Conservation (phyloP, 2,329 filamentous ascomycete genomes). For the Colletotrichum tropicale region DNA sequence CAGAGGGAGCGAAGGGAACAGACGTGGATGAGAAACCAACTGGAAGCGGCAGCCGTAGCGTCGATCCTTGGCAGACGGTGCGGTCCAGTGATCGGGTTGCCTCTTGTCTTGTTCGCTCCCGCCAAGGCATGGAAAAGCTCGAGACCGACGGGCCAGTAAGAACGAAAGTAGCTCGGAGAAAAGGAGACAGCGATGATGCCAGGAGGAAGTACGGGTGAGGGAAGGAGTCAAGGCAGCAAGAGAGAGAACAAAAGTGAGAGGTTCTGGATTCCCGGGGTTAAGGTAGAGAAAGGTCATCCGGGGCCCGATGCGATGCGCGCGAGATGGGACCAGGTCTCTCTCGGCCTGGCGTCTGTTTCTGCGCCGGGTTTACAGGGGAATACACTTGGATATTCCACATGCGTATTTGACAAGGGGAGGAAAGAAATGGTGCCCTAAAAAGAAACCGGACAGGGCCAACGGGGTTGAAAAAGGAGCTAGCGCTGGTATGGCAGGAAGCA, state of each 20-base stretch:
- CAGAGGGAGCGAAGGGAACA: background rate
- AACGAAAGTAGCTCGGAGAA: background rate
- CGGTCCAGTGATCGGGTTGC: background rate
- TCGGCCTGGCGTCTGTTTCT: background rate
- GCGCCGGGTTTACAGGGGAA: background rate
- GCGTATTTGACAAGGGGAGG: background rate
- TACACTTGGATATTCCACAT: background rate
- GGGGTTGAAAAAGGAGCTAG: background rate
- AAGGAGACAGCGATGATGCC: background rate
- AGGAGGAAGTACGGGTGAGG: background rate
- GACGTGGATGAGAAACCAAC: background rate
- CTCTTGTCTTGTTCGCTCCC: background rate
- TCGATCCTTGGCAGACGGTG: background rate
- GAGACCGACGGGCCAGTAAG: background rate
- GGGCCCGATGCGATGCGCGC: background rate
- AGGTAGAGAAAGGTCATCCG: background rate
- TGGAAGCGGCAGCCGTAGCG: constrained; percentile 12
- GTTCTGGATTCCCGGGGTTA: background rate
- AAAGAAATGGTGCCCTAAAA: background rate
- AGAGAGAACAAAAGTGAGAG: background rate
- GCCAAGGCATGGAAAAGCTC: background rate
- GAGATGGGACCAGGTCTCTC: background rate
- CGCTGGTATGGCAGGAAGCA: background rate
- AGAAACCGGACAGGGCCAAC: background rate
- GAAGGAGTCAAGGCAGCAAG: background rate